Evolutionary conservation across 257 asterid genomes (phyloP).

Genomic region (Dorcoceras hygrometricum): DNA sequence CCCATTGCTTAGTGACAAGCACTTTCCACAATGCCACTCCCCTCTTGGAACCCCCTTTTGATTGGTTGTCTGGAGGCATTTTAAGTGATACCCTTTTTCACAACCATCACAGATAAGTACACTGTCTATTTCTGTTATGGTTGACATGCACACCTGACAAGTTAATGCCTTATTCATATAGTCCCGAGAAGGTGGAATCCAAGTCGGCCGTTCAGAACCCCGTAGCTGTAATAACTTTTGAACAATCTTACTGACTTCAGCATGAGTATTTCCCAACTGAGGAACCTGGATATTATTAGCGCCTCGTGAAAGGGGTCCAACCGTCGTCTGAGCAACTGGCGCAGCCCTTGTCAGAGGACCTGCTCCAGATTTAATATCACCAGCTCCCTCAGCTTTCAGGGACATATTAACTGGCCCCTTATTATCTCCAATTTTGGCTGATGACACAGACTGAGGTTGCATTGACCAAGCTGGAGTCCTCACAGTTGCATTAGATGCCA

Average conservation of each 20-base stretch:
- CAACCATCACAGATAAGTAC: constrained; percentile 91
- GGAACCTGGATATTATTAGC: constrained; percentile 39
- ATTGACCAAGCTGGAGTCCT: constrained; percentile 77
- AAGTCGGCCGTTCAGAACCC: constrained; percentile 51
- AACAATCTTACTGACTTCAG: constrained; percentile 72
- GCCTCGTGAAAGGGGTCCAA: constrained; percentile 53
- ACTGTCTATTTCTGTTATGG: constrained; percentile 58
- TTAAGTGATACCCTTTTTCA: constrained; percentile 91
- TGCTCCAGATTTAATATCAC: constrained; percentile 48
- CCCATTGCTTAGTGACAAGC: constrained; percentile 80
- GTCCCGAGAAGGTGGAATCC: constrained; percentile 93
- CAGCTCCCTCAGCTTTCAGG: constrained; percentile 51
- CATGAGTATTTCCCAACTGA: constrained; percentile 49
- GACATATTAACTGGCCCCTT: constrained; percentile 50
- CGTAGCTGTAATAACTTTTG: constrained; percentile 66
- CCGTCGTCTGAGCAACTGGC: constrained; percentile 45
- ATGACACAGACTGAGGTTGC: constrained; percentile 52
- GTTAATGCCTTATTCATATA: constrained; percentile 76
- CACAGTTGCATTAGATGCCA: constrained; percentile 43
- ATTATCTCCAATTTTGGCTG: constrained; percentile 48
- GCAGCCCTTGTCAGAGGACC: constrained; percentile 48
- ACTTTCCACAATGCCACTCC: constrained; percentile 96
- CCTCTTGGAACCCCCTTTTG: constrained; percentile 70
- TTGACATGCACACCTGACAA: constrained; percentile 70
- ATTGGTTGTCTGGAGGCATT: constrained; percentile 67